Evolutionary conservation across 163 green algal genomes (phyloP).

Genomic region (Chloromonas sp.): DNA sequence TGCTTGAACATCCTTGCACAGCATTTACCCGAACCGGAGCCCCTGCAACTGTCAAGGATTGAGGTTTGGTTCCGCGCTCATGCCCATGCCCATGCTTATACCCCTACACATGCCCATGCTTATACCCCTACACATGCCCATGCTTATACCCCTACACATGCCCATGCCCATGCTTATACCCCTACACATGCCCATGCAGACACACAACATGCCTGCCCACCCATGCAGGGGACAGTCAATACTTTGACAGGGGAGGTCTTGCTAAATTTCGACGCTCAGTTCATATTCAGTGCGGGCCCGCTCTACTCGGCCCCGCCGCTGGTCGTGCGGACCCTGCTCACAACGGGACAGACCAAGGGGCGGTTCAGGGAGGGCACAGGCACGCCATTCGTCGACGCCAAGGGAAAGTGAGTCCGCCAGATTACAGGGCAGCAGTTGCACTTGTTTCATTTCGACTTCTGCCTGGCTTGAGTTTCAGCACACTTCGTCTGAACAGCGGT

Average conservation of each 20-base stretch:
- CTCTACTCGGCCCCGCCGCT: slow-evolving; percentile 60
- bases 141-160: too few species aligned
- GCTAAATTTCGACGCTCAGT: slow-evolving; percentile 62
- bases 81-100: background rate
- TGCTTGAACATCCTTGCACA: too few species aligned
- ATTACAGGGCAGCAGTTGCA: background rate
- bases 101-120: background rate
- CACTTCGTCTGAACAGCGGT: too few species aligned
- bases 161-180: too few species aligned
- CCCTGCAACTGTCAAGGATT: too few species aligned
- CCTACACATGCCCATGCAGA: background rate
- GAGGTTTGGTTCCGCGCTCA: too few species aligned
- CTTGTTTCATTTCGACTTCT: background rate
- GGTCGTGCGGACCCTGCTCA: slow-evolving; percentile 41
- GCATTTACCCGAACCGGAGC: too few species aligned
- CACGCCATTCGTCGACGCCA: background rate
- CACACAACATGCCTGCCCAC: background rate
- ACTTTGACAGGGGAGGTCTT: slow-evolving; percentile 48
- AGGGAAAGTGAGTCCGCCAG: background rate
- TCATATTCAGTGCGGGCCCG: slow-evolving; percentile 52
- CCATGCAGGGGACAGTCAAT: slow-evolving; percentile 57
- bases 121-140: too few species aligned
- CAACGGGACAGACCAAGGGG: slow-evolving; percentile 14
- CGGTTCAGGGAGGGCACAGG: background rate
- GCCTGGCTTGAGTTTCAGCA: too few species aligned